phyloP scores from a whole-genome alignment of 331 rosid species.

The Acacia pycnantha region DNA sequence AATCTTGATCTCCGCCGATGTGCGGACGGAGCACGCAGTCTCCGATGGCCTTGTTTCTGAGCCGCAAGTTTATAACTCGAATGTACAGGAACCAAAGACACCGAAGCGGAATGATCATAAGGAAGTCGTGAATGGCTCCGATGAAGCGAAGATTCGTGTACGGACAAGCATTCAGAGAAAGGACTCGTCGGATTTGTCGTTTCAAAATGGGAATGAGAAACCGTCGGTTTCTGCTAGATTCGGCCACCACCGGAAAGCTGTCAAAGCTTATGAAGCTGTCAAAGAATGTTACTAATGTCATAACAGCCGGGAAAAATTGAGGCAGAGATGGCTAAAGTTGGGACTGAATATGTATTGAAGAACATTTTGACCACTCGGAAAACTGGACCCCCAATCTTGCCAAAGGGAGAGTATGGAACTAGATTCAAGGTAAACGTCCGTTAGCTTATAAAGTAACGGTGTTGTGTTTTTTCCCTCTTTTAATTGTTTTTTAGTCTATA shows the following conservation, averaged over 20 bases:
- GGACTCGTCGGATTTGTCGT: conserved; percentile 44
- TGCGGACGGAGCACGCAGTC: neutral
- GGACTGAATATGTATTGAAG: no score
- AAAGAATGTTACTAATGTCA: no score
- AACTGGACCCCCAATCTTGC: no score
- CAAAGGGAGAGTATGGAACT: no score
- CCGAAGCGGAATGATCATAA: conserved; percentile 15
- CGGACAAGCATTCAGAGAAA: conserved; percentile 38
- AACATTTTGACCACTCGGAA: no score
- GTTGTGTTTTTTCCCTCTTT: no score
- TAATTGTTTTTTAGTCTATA: no score
- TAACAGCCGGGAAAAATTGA: no score
- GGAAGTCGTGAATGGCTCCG: neutral
- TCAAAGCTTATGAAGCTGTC: no score
- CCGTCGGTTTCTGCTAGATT: conserved; percentile 70
- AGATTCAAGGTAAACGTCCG: no score
- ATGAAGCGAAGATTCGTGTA: neutral
- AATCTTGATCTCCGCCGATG: conserved; percentile 7
- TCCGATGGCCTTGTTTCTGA: conserved; percentile 25
- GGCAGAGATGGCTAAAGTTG: no score
- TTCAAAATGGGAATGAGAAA: conserved; percentile 52
- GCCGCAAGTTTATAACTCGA: neutral
- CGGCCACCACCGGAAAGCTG: conserved; percentile 55
- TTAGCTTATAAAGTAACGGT: no score
- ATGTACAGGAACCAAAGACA: neutral